Evolutionary conservation across 768 basidiomycete species (phyloP), one percentile per base, ranked within the genome.

Genomic region (Suillus placidus): DNA sequence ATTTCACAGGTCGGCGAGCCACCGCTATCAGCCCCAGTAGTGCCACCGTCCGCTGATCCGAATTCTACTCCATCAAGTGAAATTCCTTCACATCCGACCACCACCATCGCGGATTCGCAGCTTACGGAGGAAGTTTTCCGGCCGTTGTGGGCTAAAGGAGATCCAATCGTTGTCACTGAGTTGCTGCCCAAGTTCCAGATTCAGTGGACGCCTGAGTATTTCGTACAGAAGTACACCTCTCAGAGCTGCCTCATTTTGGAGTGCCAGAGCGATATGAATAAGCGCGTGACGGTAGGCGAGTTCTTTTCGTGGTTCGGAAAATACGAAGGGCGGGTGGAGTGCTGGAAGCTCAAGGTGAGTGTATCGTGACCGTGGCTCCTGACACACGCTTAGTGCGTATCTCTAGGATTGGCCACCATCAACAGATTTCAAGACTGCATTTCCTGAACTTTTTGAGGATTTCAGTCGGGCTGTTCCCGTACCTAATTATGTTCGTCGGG

Each of bases 351-450:
- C 67, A 94, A 94, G 86, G 92, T 88, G 69, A 55, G 75, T 43
- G 8, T 60, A 35, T 26, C 30, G 47, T n/a, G 13, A 38, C 61
- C 2, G 3, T 45, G 38, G 32, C 38, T 6, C 49, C 51, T 30
- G 0, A 23, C 64, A 16, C 37, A 68, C 4, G 35, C 64, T 75
- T 49, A 73, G 43, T 26, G 42, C 56, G 9, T 5, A 45, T 32
- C 34, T 26, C n/a, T 68, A 95, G 90, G 96, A 99, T 78, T 99
- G 96, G 95, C 96, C 96, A 4, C 87, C 93, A 0, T 89, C 90
- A 10, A 84, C 87, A 3, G 95, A 97, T 68, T 97, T 99, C 80
- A 89, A 88, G 72, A 81, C 84, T 3, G 85, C 87, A 2, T 94
- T 95, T 74, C 96, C 95, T 0, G 89, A 90, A 61, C 80, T 97